Conservation (phyloP, 139 green algal genomes). For the Diplosphaera chodatii region DNA sequence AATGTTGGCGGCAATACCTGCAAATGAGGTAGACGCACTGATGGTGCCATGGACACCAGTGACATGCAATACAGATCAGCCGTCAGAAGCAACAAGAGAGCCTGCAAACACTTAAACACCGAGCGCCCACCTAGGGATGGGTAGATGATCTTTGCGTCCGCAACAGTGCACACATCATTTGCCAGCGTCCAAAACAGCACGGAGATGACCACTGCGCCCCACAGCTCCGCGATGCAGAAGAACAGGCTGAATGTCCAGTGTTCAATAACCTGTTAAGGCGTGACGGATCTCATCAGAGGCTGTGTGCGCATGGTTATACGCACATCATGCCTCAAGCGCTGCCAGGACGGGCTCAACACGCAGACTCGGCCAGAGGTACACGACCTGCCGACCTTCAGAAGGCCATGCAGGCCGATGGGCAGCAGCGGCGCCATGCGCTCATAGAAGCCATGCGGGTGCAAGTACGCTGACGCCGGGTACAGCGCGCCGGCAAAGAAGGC, state of each 20-base stretch:
- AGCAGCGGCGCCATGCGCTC: slow-evolving; percentile 26
- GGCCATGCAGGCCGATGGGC: slow-evolving; percentile 54
- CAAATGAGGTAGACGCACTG: too few species aligned
- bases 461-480: slow-evolving; percentile 53
- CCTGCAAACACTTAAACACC: too few species aligned
- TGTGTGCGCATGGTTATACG: too few species aligned
- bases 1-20: slow-evolving; percentile 78
- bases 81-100: too few species aligned
- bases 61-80: neutral
- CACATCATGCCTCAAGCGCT: neutral
- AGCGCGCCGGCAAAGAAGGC: slow-evolving; percentile 62
- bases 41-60: neutral
- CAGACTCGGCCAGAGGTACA: neutral
- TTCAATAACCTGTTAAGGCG: slow-evolving; percentile 33
- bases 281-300: neutral
- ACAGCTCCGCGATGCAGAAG: slow-evolving; percentile 79
- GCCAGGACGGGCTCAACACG: neutral
- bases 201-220: slow-evolving; percentile 75
- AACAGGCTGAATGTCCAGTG: slow-evolving; percentile 85
- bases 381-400: slow-evolving; percentile 42
- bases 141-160: slow-evolving; percentile 64
- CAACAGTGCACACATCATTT: slow-evolving; percentile 48
- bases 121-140: slow-evolving; percentile 32
- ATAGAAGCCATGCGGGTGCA: slow-evolving; percentile 63
- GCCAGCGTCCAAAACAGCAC: slow-evolving; percentile 78